Evolutionary conservation across 352 stramenopile species (phyloP).

Genomic region (Phytophthora sp.): DNA sequence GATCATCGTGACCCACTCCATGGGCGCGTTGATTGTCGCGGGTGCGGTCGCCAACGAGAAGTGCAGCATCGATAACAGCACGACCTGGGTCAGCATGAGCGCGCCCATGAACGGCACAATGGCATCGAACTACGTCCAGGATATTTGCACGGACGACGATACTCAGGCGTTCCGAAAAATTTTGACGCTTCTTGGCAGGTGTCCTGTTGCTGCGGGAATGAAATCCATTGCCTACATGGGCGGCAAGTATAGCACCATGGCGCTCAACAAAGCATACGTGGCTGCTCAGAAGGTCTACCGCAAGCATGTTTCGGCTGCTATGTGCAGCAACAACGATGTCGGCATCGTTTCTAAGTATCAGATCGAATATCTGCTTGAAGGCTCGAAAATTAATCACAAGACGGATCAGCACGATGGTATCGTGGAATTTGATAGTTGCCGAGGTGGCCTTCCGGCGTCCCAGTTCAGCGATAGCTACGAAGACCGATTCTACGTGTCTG

Average conservation of each 20-base stretch:
- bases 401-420: slow-evolving; percentile 37
- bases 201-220: slow-evolving; percentile 35
- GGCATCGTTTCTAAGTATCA: slow-evolving; percentile 45
- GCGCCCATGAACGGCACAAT: slow-evolving; percentile 54
- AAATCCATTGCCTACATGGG: slow-evolving; percentile 51
- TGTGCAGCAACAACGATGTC: slow-evolving; percentile 48
- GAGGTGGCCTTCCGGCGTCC: slow-evolving; percentile 30
- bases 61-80: slow-evolving; percentile 50
- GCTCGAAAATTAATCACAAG: slow-evolving; percentile 27
- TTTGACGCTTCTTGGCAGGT: slow-evolving; percentile 40
- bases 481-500: slow-evolving; percentile 60
- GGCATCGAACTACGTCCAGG: slow-evolving; percentile 47
- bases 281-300: slow-evolving; percentile 39
- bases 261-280: slow-evolving; percentile 35
- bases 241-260: slow-evolving; percentile 36
- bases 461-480: slow-evolving; percentile 47
- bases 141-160: slow-evolving; percentile 41
- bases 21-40: slow-evolving; percentile 48
- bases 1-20: slow-evolving; percentile 56
- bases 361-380: slow-evolving; percentile 21
- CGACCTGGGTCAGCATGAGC: slow-evolving; percentile 54
- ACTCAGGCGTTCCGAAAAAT: slow-evolving; percentile 36
- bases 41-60: slow-evolving; percentile 48
- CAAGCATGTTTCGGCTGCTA: slow-evolving; percentile 39
- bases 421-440: slow-evolving; percentile 59